Evolutionary conservation across 2,329 filamentous ascomycete genomes (phyloP).

Genomic region (Neofusicoccum kwambonambiense): DNA sequence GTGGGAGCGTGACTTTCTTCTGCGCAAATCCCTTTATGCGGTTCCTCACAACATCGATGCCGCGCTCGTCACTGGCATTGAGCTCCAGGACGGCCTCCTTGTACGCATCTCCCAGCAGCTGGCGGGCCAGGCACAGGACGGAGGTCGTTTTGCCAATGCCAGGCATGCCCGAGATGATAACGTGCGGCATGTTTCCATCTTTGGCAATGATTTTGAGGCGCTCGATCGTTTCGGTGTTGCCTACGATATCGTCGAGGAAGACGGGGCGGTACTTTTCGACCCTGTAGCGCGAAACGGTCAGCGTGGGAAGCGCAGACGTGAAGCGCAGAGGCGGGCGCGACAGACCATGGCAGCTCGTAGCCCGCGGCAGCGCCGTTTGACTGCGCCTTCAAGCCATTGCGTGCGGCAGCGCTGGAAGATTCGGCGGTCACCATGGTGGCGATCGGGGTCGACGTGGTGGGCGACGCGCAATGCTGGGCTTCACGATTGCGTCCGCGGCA

Average conservation of each 20-base stretch:
- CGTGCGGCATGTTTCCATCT: constrained; percentile 98
- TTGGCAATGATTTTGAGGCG: constrained; percentile 96
- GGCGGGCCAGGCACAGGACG: constrained; percentile 86
- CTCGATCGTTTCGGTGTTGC: constrained; percentile 96
- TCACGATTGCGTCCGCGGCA: background rate
- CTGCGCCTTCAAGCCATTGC: constrained; percentile 42
- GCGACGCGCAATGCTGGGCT: background rate
- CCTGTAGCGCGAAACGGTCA: constrained; percentile 52
- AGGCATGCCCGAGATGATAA: constrained; percentile 99
- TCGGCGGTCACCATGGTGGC: constrained; percentile 47
- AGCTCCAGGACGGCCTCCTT: constrained; percentile 96
- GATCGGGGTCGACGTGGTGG: constrained; percentile 2
- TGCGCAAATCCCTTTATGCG: constrained; percentile 98
- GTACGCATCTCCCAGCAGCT: constrained; percentile 88
- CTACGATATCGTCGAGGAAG: constrained; percentile 94
- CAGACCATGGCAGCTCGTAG: constrained; percentile 79
- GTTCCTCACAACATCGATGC: constrained; percentile 96
- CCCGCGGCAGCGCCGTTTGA: constrained; percentile 41
- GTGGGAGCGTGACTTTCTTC: constrained; percentile 94
- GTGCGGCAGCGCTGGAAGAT: constrained; percentile 48
- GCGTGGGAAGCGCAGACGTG: background rate
- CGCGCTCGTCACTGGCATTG: constrained; percentile 94
- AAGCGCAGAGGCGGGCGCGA: constrained; percentile 4
- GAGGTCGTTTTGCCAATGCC: constrained; percentile 99
- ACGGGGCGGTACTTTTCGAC: constrained; percentile 97